Percentiles rank a stretch among this genome's conserved stretches.
phyloP scores from a whole-genome alignment of 2,329 filamentous ascomycete species.

The Cercospora citrullina region DNA sequence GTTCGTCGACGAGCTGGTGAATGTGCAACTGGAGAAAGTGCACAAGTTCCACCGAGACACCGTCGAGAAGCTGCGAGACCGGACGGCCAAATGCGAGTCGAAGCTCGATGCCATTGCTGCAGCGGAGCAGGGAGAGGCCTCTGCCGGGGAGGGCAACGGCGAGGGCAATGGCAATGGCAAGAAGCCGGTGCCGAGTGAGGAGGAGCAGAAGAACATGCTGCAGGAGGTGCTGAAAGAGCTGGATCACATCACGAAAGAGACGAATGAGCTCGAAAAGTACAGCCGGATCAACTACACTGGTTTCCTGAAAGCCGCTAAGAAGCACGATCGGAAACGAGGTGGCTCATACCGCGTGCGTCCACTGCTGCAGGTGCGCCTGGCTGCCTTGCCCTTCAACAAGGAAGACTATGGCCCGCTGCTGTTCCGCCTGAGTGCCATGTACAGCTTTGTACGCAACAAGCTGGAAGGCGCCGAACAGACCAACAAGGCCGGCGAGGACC shows the following conservation, averaged over 20 bases:
- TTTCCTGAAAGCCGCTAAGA: conserved; percentile 97
- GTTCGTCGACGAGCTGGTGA: conserved; percentile 94
- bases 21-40: conserved; percentile 92
- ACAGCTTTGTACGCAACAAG: conserved; percentile 86
- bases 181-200: conserved; percentile 41
- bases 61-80: conserved; percentile 77
- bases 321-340: conserved; percentile 93
- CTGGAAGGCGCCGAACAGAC: conserved; percentile 57
- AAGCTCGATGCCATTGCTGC: conserved; percentile 60
- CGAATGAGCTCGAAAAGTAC: conserved; percentile 91
- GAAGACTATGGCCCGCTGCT: conserved; percentile 90
- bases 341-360: conserved; percentile 84
- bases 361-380: conserved; percentile 84
- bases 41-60: conserved; percentile 82
- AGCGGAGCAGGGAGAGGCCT: conserved; percentile 37
- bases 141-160: conserved; percentile 29
- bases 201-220: conserved; percentile 55
- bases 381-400: conserved; percentile 90
- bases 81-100: conserved; percentile 69
- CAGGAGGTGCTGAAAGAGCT: conserved; percentile 76
- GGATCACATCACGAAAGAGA: conserved; percentile 83
- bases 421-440: conserved; percentile 88
- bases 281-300: conserved; percentile 96
- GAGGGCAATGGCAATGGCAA: conserved; percentile 32
- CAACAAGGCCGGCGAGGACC: conserved; percentile 24